Evolutionary conservation across 495 filamentous ascomycete genomes (phyloP).

Genomic region (Polyplosphaeria fusca): DNA sequence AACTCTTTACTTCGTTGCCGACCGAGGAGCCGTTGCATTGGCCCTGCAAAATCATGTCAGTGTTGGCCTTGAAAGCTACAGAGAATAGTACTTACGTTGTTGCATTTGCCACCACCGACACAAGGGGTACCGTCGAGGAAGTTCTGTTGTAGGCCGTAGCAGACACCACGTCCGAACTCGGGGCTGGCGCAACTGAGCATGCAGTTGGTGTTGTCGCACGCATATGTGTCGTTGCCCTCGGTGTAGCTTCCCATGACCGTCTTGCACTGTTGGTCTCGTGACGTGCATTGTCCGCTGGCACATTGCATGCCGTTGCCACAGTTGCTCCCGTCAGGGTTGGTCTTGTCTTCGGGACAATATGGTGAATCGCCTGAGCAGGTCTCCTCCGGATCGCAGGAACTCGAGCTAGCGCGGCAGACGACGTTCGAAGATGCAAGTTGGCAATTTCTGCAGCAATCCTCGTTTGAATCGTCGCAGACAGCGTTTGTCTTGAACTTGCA

Average conservation of each 20-base stretch:
- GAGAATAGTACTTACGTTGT: conserved; percentile 45
- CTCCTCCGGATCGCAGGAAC: conserved; percentile 80
- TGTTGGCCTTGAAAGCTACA: background rate
- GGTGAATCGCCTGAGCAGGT: conserved; percentile 70
- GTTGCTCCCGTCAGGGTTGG: conserved; percentile 61
- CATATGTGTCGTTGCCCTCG: conserved; percentile 72
- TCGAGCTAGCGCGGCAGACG: conserved; percentile 75
- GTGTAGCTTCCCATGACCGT: conserved; percentile 77
- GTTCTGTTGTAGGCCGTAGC: conserved; percentile 78
- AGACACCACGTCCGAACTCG: conserved; percentile 60
- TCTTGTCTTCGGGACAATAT: conserved; percentile 69
- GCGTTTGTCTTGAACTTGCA: conserved; percentile 78
- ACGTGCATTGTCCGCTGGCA: conserved; percentile 93
- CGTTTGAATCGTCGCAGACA: conserved; percentile 85
- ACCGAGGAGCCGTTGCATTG: conserved; percentile 42
- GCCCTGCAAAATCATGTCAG: conserved; percentile 37
- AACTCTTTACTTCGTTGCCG: conserved; percentile 43
- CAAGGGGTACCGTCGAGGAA: conserved; percentile 93
- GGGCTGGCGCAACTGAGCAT: conserved; percentile 71
- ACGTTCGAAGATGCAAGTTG: conserved; percentile 63
- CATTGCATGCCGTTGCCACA: conserved; percentile 72
- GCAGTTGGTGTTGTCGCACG: conserved; percentile 73
- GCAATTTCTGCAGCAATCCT: conserved; percentile 82
- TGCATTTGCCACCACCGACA: conserved; percentile 73
- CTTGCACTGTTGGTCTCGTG: conserved; percentile 84